Conservation (phyloP, 2,329 filamentous ascomycete species). For the Arthroderma uncinatum region DNA sequence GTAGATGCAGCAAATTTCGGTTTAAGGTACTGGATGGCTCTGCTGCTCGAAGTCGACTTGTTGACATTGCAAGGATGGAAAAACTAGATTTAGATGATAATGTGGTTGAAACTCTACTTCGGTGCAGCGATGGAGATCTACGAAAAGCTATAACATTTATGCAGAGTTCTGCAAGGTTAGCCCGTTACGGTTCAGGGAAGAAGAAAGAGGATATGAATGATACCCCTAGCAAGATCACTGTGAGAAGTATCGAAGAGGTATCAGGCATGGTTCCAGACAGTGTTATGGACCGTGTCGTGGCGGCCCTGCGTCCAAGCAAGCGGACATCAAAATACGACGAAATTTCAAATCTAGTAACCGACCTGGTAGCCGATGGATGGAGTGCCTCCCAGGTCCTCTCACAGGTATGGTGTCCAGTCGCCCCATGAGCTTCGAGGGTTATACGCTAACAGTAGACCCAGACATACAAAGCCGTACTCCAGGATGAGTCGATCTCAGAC, state of each 20-base stretch:
- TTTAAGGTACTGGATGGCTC: slow-evolving; percentile 91
- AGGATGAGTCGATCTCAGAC: slow-evolving; percentile 73
- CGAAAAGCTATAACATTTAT: slow-evolving; percentile 92
- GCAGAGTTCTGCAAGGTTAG: slow-evolving; percentile 83
- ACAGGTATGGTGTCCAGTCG: slow-evolving; percentile 46
- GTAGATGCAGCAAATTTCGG: slow-evolving; percentile 87
- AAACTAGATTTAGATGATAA: slow-evolving; percentile 65
- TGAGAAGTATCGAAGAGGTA: slow-evolving; percentile 81
- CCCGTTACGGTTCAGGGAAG: slow-evolving; percentile 49
- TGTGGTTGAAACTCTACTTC: slow-evolving; percentile 71
- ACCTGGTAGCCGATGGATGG: slow-evolving; percentile 94
- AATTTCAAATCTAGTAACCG: slow-evolving; percentile 69
- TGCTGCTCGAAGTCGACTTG: slow-evolving; percentile 67
- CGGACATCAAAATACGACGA: slow-evolving; percentile 54
- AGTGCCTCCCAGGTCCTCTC: slow-evolving; percentile 78
- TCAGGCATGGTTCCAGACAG: slow-evolving; percentile 77
- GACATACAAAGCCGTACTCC: slow-evolving; percentile 73
- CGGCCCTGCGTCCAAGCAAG: slow-evolving; percentile 63
- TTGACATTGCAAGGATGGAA: slow-evolving; percentile 72
- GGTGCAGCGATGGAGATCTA: slow-evolving; percentile 85
- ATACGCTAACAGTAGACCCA: slow-evolving; percentile 24
- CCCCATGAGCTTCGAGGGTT: background rate
- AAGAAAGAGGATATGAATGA: slow-evolving; percentile 44
- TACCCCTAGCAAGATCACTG: slow-evolving; percentile 50
- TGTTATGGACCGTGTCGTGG: slow-evolving; percentile 59